Conservation (phyloP, 768 basidiomycete species). For the Pleurotus sapidus region DNA sequence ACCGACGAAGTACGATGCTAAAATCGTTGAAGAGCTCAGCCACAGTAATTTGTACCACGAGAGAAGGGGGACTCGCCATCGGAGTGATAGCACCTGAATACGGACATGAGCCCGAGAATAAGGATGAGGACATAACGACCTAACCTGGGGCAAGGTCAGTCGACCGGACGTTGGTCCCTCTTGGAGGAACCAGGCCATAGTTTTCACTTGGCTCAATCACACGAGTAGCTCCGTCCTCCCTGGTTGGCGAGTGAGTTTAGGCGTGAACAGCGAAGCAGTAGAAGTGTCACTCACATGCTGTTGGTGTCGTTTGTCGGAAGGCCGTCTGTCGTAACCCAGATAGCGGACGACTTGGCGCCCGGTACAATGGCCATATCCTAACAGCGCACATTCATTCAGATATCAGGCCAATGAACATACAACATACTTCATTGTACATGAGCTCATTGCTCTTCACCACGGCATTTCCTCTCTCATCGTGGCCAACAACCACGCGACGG, state of each 20-base stretch:
- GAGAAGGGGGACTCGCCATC: constrained; percentile 36
- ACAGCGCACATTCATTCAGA: background rate
- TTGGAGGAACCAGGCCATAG: constrained; percentile 39
- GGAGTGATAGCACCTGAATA: constrained; percentile 35
- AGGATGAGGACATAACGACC: background rate
- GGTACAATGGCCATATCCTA: constrained; percentile 32
- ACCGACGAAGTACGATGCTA: constrained; percentile 52
- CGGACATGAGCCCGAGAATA: background rate
- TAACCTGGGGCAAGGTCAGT: constrained; percentile 49
- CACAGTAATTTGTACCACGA: background rate
- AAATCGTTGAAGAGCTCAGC: constrained; percentile 10
- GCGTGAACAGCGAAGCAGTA: background rate
- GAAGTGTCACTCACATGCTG: constrained; percentile 23
- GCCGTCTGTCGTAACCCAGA: constrained; percentile 50
- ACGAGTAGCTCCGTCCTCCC: constrained; percentile 50
- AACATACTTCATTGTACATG: constrained; percentile 26
- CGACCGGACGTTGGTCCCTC: constrained; percentile 45
- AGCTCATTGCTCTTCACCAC: constrained; percentile 34
- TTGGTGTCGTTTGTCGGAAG: constrained; percentile 58
- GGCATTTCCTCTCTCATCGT: constrained; percentile 39
- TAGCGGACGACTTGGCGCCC: constrained; percentile 31
- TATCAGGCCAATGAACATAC: background rate
- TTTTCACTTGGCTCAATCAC: constrained; percentile 32
- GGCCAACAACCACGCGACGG: constrained; percentile 51
- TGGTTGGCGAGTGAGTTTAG: constrained; percentile 4